Percentiles rank a stretch among this genome's conserved stretches.
Conservation (phyloP, 176 grass and related monocot species). For the Saccharum officinarum region DNA sequence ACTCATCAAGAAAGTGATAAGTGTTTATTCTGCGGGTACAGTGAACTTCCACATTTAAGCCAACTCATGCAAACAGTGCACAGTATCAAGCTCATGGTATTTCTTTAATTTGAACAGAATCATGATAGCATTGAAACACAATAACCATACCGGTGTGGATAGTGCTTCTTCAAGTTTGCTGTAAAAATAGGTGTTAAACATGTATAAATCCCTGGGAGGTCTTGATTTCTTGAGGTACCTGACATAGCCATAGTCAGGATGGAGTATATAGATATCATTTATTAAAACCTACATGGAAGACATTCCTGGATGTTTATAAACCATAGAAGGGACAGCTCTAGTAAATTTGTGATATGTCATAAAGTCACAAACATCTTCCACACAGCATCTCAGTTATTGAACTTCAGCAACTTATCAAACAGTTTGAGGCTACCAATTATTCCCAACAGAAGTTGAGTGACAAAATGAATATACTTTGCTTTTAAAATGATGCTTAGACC, state of each 20-base stretch:
- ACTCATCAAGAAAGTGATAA: conserved; percentile 4
- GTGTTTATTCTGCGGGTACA: background rate
- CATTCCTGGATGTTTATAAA: conserved; percentile 5
- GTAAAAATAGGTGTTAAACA: conserved; percentile 83
- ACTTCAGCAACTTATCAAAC: background rate
- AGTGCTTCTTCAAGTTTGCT: conserved; percentile 66
- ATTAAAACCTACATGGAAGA: conserved; percentile 24
- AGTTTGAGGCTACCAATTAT: conserved; percentile 17
- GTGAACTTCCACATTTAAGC: conserved; percentile 15
- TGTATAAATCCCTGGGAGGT: conserved; percentile 41
- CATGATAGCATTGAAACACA: conserved; percentile 12
- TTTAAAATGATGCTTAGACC: background rate
- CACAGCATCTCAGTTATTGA: conserved; percentile 8
- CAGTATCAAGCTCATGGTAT: background rate
- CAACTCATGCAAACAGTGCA: conserved; percentile 13
- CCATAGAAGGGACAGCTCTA: background rate
- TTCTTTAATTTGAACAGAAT: background rate
- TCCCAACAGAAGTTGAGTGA: background rate
- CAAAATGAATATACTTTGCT: conserved; percentile 10
- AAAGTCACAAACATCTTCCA: background rate
- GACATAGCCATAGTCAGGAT: conserved; percentile 38
- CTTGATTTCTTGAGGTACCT: conserved; percentile 64
- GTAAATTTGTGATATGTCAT: conserved; percentile 14
- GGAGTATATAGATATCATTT: background rate
- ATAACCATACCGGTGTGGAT: conserved; percentile 39